Evolutionary conservation across 768 basidiomycete genomes (phyloP), one percentile per base, ranked within the genome.

Genomic region (Tylopilus subfusipes): DNA sequence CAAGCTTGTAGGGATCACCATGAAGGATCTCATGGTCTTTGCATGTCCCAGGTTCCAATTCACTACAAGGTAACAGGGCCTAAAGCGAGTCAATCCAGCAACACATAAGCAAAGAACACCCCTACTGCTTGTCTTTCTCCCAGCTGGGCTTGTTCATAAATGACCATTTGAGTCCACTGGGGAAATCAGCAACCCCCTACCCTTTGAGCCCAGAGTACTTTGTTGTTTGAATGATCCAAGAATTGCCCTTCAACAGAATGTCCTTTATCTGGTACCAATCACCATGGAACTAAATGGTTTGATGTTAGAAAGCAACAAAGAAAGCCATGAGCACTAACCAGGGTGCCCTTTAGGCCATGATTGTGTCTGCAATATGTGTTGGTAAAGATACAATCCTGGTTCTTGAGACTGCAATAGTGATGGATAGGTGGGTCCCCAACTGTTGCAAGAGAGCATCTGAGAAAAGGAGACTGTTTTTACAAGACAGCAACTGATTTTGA

Each of bases 81-180:
- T 90, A 48, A 25, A 12, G 24, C n/a, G 18, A 40, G 30, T 39
- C 30, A 60, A 45, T n/a, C 21, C n/a, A 25, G 31, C 24, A 36
- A 33, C 50, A 21, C 12, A 19, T 0, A 10, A 50, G n/a, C 14
- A 38, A 40, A 21, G 5, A 43, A 25, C 48, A 33, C 45, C 34
- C 42, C 62, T 75, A 90, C 87, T 92, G 78, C 61, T 84, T 84
- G 66, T 98, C 96, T 68, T 91, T 88, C 76, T 98, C 85, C 96
- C 96, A 98, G 25, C 86, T 86, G n/a, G 94, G 95, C 74, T 98
- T 99, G 80, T 99, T 98, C 96, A 98, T 96, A 71, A 93, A 94
- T 66, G 87, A 90, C 95, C 95, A 98, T 69, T 98, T 98, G 63
- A 98, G 78, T 22, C 96, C 96, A 60, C 87, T 90, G 0, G 96